Base-by-base conservation (phyloP, 108 stramenopile species). In the Skeletonema marinoi region DNA sequence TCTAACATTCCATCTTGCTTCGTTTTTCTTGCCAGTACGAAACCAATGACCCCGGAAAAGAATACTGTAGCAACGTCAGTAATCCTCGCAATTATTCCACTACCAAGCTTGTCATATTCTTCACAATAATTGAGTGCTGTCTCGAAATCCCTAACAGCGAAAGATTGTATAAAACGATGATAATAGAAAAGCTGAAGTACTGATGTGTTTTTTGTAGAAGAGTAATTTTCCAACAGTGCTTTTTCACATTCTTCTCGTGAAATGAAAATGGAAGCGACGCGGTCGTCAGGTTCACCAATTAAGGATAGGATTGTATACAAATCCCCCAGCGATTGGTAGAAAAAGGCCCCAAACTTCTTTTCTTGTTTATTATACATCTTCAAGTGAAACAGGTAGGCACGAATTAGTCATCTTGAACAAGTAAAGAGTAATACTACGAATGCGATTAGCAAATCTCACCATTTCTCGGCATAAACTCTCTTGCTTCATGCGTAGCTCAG, bases 391-490 rank as follows among this genome's bases (percentile, higher is more conserved):
- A 56, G 9, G 9, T 29, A 56, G 25, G 21, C 19, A 7, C 2
- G 50, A 56, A n/a, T 56, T 56, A 46, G 44, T n/a, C 39, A 41
- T 11, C 6, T 17, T 19, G 48, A 35, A 35, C 16, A 50, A 50
- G 48, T 50, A 51, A 51, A 51, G 19, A 21, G 19, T 19, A 51
- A 51, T 7, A 51, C 6, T 51, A 4, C 19, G 2, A 17, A 56
- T 11, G 10, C n/a, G 9, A 25, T 17, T 50, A 56, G 54, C 54
- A 10, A 25, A 2, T 56, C 54, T 56, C n/a, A 56, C 54, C 54
- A 56, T 56, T 56, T 56, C 54, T 56, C 54, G 54, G n/a, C 54
- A 56, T 56, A 56, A 10, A 56, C 54, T 21, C 25, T 56, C 54
- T 56, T 56, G 54, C 9, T 11, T 56, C 54, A 25, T 25, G 54